A percentile compares a stretch with the other conserved stretches of the same genome.
These are phyloP conservation scores for Phylloporus sp. DNA, from an alignment of 768 basidiomycete species.

Conservation along the genomic window DNA sequence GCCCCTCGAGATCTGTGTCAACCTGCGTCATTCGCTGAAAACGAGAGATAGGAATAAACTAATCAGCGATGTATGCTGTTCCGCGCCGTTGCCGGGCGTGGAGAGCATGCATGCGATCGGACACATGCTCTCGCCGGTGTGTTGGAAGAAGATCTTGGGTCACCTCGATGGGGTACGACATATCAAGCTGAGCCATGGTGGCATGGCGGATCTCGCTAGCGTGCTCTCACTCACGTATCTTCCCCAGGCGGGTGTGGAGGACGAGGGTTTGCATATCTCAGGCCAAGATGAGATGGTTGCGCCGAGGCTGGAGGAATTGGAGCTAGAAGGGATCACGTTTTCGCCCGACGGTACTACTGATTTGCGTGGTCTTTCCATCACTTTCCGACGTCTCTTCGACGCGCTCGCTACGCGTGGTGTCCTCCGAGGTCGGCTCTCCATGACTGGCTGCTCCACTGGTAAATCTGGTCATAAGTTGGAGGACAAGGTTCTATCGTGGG, in stretches of 20 bases:
- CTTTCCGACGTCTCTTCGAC: not conserved
- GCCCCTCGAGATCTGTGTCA: not conserved
- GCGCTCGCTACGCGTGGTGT: not conserved
- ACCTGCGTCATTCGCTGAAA: too few species aligned
- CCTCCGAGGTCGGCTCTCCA: not conserved
- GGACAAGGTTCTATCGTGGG: not conserved
- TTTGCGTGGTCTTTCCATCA: not conserved
- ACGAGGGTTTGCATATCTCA: not conserved
- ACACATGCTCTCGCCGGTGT: not conserved
- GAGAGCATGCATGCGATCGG: not conserved
- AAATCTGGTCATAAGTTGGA: not conserved
- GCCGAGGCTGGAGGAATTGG: not conserved
- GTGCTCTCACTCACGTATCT: not conserved
- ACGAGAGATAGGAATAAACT: too few species aligned
- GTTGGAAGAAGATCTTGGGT: not conserved
- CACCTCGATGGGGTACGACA: not conserved
- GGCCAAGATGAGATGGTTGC: not conserved
- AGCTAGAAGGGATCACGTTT: not conserved
- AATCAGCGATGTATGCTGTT: not conserved
- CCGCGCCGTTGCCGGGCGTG: not conserved
- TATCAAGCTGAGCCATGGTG: not conserved
- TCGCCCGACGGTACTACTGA: not conserved
- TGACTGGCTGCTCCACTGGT: not conserved
- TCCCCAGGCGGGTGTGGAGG: not conserved
- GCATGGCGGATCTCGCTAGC: not conserved